Conservation (phyloP, 1,284 basidiomycete genomes). For the Volvariella surrecta region DNA sequence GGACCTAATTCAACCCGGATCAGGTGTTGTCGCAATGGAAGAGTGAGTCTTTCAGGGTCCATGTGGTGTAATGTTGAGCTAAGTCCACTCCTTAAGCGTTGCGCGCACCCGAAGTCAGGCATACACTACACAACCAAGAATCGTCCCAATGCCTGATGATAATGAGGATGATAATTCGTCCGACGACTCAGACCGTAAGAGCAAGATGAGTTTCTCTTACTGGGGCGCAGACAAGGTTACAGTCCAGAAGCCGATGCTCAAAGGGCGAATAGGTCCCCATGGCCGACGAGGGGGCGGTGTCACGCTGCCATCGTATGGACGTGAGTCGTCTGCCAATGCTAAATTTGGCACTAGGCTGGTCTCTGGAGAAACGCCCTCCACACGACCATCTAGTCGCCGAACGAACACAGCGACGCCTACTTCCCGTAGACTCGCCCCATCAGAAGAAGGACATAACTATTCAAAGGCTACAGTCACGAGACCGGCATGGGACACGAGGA, state of each 20-base stretch:
- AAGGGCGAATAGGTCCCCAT: conserved; percentile 34
- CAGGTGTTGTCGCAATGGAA: conserved; percentile 76
- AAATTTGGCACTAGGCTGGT: conserved; percentile 75
- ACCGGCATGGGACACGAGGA: conserved; percentile 63
- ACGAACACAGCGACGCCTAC: conserved; percentile 42
- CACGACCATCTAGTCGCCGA: conserved; percentile 58
- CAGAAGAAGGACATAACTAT: conserved; percentile 51
- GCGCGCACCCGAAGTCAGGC: conserved; percentile 57
- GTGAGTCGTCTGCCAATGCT: conserved; percentile 77
- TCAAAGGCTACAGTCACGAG: conserved; percentile 60
- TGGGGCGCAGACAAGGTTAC: conserved; percentile 86
- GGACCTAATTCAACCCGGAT: conserved; percentile 58
- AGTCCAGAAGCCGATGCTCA: conserved; percentile 65
- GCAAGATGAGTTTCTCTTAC: conserved; percentile 87
- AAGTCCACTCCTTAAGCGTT: conserved; percentile 35
- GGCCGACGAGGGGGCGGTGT: conserved; percentile 35
- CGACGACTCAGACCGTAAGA: conserved; percentile 79
- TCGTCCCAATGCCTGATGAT: conserved; percentile 65
- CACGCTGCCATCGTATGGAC: conserved; percentile 49
- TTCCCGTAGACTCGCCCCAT: conserved; percentile 30
- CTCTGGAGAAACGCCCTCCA: conserved; percentile 38
- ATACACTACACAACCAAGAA: conserved; percentile 51
- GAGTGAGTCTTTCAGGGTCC: conserved; percentile 49
- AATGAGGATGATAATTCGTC: conserved; percentile 51
- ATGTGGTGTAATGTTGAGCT: conserved; percentile 8